Conservation (phyloP, 305 asterid genomes). For the Solanum aculeatissimum region DNA sequence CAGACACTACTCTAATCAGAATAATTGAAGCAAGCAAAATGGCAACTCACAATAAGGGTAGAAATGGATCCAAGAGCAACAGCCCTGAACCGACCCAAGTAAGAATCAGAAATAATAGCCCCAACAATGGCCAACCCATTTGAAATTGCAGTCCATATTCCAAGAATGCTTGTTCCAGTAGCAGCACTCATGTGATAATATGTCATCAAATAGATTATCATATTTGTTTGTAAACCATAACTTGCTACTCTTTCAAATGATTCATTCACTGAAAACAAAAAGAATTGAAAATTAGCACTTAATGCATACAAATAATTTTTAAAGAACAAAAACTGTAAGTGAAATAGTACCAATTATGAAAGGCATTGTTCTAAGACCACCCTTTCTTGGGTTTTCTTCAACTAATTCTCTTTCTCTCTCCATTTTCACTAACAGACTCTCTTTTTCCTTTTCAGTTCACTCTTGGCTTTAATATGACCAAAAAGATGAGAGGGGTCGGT, state of each 20-base stretch:
- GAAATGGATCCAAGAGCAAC: constrained; percentile 48
- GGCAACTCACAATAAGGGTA: constrained; percentile 32
- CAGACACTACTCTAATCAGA: background rate
- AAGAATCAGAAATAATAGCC: constrained; percentile 56
- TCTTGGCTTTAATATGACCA: background rate
- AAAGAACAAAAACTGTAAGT: background rate
- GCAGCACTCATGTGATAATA: constrained; percentile 40
- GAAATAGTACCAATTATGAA: background rate
- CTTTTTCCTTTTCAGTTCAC: background rate
- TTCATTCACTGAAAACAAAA: constrained; percentile 24
- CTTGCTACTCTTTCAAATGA: constrained; percentile 54
- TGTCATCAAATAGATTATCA: constrained; percentile 45
- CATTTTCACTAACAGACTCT: background rate
- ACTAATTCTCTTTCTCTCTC: background rate
- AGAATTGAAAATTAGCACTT: no score
- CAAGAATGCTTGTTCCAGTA: constrained; percentile 30
- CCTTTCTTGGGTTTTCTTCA: background rate
- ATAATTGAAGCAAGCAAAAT: background rate
- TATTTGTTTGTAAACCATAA: constrained; percentile 38
- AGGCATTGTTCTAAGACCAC: constrained; percentile 1
- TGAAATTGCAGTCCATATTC: constrained; percentile 45
- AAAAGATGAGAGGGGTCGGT: background rate
- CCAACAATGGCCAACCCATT: constrained; percentile 41
- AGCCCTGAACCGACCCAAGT: constrained; percentile 40
- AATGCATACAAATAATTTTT: background rate